Percentiles rank a stretch among this genome's conserved stretches.
Conservation (phyloP, 208 protist genomes). For the Leishmania amazonensis region DNA sequence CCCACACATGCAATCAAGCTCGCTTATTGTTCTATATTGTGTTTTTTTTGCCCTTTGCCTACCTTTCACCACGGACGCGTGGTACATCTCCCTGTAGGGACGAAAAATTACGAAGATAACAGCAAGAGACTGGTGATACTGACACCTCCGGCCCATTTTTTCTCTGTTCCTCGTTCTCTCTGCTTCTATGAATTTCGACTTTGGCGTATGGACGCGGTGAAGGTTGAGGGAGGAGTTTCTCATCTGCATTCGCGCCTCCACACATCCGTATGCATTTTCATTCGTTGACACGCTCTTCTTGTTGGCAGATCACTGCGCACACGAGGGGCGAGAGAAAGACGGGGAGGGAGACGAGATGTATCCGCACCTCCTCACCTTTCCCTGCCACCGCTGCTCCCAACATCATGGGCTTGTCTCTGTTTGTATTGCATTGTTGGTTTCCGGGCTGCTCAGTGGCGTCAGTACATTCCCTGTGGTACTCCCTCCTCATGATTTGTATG, state of each 20-base stretch:
- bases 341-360: not conserved
- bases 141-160: not conserved
- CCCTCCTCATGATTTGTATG: not conserved
- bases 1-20: not conserved
- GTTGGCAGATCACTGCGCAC: not conserved
- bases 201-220: not conserved
- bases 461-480: not conserved
- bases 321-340: not conserved
- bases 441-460: not conserved
- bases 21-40: not conserved
- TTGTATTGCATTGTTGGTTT: not conserved
- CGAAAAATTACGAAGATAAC: not conserved
- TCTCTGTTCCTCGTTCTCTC: not conserved
- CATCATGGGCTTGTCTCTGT: not conserved
- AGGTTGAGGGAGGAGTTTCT: not conserved
- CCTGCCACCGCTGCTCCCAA: not conserved
- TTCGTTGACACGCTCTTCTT: not conserved
- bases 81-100: not conserved
- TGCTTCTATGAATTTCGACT: not conserved
- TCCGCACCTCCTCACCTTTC: not conserved
- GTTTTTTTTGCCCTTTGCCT: not conserved
- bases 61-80: not conserved
- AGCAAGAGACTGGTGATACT: not conserved
- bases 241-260: not conserved
- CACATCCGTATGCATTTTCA: not conserved